phyloP scores from a whole-genome alignment of 1,139 yeast genomes.

The Saccharomyces pastorianus region DNA sequence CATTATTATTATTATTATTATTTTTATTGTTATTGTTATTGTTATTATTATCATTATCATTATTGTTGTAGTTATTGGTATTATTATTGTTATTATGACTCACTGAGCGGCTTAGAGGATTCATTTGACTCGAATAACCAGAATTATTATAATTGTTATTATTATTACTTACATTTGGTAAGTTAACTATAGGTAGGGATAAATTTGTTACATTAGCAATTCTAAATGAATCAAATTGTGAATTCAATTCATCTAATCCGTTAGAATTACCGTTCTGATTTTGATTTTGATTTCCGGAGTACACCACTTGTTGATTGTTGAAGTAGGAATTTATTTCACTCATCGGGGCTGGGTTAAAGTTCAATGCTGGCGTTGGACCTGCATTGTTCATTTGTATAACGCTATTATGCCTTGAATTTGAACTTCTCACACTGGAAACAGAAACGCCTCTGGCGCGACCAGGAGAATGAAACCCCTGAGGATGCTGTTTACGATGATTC shows the following conservation, averaged over 20 bases:
- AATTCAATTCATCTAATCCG: constrained; percentile 13
- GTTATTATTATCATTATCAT: neutral
- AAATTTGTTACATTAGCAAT: constrained; percentile 18
- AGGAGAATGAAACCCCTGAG: constrained; percentile 5
- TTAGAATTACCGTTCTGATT: constrained; percentile 2
- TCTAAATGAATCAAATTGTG: constrained; percentile 17
- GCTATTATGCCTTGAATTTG: constrained; percentile 18
- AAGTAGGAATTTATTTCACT: constrained; percentile 14
- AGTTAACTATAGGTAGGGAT: constrained; percentile 12
- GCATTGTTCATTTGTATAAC: constrained; percentile 1
- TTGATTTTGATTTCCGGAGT: constrained; percentile 6
- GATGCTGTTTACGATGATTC: neutral
- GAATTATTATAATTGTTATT: neutral
- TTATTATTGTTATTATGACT: neutral
- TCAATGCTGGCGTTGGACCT: constrained; percentile 3
- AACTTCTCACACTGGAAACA: constrained; percentile 18
- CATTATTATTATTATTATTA: neutral
- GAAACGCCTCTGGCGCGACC: constrained; percentile 20
- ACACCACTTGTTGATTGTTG: constrained; percentile 4
- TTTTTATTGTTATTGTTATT: neutral
- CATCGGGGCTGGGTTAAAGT: constrained; percentile 6
- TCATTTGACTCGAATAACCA: neutral
- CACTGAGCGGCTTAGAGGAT: neutral
- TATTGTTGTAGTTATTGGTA: neutral
- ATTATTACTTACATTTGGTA: neutral